A percentile compares a stretch with the other conserved stretches of the same genome.
These are phyloP conservation scores for Saururus chinensis DNA, from an alignment of 164 flowering plant genomes.

Conservation along the genomic window DNA sequence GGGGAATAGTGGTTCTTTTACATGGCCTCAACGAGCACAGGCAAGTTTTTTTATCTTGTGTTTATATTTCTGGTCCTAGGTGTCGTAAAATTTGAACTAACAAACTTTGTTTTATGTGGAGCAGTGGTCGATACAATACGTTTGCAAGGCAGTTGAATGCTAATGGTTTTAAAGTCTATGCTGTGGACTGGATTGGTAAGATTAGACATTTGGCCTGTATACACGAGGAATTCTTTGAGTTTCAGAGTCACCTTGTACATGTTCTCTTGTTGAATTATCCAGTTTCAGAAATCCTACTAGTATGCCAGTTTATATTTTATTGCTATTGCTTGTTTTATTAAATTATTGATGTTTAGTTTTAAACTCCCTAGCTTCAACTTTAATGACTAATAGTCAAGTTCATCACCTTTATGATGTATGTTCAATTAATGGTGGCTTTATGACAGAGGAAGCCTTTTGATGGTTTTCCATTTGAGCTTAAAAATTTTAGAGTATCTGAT, in stretches of 20 bases:
- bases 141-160: slow-evolving; percentile 81
- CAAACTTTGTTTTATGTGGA: slow-evolving; percentile 15
- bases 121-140: slow-evolving; percentile 65
- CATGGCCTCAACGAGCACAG: slow-evolving; percentile 98
- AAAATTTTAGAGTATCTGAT: too few relatives aligned
- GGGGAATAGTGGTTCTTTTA: slow-evolving; percentile 67
- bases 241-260: neutral
- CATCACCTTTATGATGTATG: too few relatives aligned
- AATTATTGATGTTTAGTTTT: too few relatives aligned
- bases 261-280: neutral
- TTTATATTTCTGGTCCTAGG: neutral
- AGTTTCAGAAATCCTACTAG: neutral
- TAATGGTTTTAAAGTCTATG: slow-evolving; percentile 76
- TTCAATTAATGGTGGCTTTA: too few relatives aligned
- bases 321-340: too few relatives aligned
- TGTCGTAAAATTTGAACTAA: neutral
- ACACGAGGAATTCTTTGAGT: neutral
- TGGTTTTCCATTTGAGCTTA: too few relatives aligned
- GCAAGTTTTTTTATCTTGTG: slow-evolving; percentile 23
- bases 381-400: too few relatives aligned
- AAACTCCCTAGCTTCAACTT: too few relatives aligned
- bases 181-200: slow-evolving; percentile 95
- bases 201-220: neutral
- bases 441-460: too few relatives aligned
- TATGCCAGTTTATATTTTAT: too few relatives aligned